Percentiles rank a stretch among this genome's conserved stretches.
Conservation (phyloP, 208 protist genomes). For the Tritrichomonas foetus region DNA sequence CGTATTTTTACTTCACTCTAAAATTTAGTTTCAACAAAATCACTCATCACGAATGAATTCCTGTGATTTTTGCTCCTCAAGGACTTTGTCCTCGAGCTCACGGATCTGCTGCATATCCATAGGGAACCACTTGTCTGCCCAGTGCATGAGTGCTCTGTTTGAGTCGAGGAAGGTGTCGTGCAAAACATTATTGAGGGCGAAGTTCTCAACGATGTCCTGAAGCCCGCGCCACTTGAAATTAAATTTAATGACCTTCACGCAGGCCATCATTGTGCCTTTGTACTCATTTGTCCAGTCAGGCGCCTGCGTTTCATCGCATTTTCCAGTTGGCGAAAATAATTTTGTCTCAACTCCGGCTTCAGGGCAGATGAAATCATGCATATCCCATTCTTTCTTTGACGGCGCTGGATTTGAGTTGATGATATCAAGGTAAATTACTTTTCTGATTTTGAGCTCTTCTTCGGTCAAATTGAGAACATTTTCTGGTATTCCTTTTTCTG, state of each 20-base stretch:
- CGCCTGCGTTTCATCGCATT: no score
- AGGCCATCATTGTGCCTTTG: neutral
- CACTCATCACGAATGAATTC: neutral
- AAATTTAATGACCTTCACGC: neutral
- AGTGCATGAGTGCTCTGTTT: neutral
- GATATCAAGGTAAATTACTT: neutral
- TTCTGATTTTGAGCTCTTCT: neutral
- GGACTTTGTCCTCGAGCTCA: neutral
- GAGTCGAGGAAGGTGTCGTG: neutral
- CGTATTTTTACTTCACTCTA: no score
- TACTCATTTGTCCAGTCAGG: no score
- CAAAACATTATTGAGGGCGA: neutral
- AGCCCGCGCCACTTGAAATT: neutral
- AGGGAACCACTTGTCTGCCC: neutral
- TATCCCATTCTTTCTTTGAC: neutral
- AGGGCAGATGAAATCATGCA: neutral
- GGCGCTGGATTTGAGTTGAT: neutral
- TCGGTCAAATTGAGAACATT: neutral
- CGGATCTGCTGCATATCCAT: neutral
- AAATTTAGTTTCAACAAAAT: no score
- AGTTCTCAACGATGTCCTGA: neutral
- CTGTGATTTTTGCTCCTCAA: neutral
- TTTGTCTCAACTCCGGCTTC: neutral
- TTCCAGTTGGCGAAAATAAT: neutral
- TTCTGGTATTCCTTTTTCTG: neutral